Conservation (phyloP, 2,329 filamentous ascomycete genomes). For the Hyphodiscus sp. region DNA sequence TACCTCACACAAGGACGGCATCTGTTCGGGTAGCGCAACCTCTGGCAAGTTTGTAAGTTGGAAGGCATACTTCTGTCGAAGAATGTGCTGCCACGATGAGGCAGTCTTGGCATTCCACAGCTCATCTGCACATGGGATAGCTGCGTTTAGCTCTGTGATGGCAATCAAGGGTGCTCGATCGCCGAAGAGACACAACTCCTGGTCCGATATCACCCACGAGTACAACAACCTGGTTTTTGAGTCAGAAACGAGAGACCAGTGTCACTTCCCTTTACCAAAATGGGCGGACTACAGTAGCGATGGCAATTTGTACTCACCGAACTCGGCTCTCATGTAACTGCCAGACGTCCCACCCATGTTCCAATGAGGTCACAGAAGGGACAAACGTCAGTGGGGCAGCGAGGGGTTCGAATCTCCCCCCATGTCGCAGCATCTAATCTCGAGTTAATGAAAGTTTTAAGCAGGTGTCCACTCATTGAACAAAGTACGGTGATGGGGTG, state of each 20-base stretch:
- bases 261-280: not conserved
- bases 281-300: no score
- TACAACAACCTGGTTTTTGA: slow-evolving; percentile 53
- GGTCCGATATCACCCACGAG: slow-evolving; percentile 69
- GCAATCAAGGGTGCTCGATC: slow-evolving; percentile 57
- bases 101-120: slow-evolving; percentile 57
- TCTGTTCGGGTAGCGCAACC: slow-evolving; percentile 43
- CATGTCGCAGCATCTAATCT: slow-evolving; percentile 67
- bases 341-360: slow-evolving; percentile 57
- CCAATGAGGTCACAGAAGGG: slow-evolving; percentile 37
- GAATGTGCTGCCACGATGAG: slow-evolving; percentile 51
- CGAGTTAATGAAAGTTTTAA: no score
- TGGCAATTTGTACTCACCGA: slow-evolving; percentile 37
- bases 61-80: slow-evolving; percentile 54
- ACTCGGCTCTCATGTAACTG: slow-evolving; percentile 57
- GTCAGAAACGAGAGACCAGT: slow-evolving; percentile 10
- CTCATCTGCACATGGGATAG: slow-evolving; percentile 54
- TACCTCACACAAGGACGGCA: slow-evolving; percentile 55
- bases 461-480: no score
- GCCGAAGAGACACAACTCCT: slow-evolving; percentile 62
- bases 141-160: slow-evolving; percentile 57
- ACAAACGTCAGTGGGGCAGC: slow-evolving; percentile 37
- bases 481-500: no score
- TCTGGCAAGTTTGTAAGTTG: slow-evolving; percentile 42
- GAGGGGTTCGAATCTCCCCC: slow-evolving; percentile 55